Evolutionary conservation across 768 basidiomycete genomes (phyloP), one percentile per base, ranked within the genome.

Genomic region (Boletus tomentosulus): DNA sequence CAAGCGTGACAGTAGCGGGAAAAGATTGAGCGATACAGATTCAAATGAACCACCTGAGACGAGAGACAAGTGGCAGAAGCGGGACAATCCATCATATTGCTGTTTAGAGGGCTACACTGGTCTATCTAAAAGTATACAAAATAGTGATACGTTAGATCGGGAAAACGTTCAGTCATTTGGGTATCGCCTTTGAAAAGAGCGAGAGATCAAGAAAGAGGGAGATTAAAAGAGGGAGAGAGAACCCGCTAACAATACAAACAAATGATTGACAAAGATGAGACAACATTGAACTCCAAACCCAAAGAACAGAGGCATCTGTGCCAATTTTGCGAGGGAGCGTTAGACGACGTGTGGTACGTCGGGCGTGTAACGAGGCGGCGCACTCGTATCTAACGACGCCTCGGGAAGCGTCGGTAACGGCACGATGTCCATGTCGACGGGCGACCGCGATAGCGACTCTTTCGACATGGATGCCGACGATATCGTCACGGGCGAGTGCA

Each of bases 301-400:
- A n/a, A n/a, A n/a, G n/a, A n/a, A n/a, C n/a, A n/a, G n/a, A n/a
- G n/a, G n/a, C n/a, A n/a, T 3, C 11, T 16, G 15, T 16, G 28
- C 15, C 16, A 2, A 30, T 45, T 45, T 45, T n/a, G n/a, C n/a
- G n/a, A n/a, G n/a, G n/a, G n/a, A n/a, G n/a, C n/a, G 15, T 45
- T 58, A 63, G n/a, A 64, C 53, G 3, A 62, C 56, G 31, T 61
- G 55, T n/a, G 61, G 48, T 2, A 51, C 34, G 47, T 66, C 63
- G 4, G 59, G 46, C 0, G 48, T n/a, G 10, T 71, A 66, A 6
- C 54, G 68, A 37, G 71, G 66, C 15, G 62, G 58, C 13, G 49
- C n/a, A 27, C 33, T 44, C 25, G 30, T 16, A 5, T 63, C 51
- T 25, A 59, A 35, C 24, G 62, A 39, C 12, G 63, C 57, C 42